phyloP scores from a whole-genome alignment of 768 basidiomycete genomes.

The Mycena amicta region DNA sequence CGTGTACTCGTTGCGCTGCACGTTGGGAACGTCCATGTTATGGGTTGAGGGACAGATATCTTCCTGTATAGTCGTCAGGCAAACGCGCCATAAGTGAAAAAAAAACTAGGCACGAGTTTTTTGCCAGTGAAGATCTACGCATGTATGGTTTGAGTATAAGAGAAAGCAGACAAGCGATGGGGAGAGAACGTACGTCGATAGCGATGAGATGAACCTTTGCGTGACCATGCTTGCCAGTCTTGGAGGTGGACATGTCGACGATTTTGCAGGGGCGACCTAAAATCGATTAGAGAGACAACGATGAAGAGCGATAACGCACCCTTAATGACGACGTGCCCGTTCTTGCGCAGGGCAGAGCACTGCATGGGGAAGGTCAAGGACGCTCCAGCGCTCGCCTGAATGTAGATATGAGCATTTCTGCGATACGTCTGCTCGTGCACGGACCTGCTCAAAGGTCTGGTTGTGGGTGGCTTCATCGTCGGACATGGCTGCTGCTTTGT shows the following conservation, averaged over 20 bases:
- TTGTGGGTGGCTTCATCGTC: slow-evolving; percentile 91
- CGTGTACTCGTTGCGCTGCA: slow-evolving; percentile 85
- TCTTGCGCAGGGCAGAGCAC: slow-evolving; percentile 95
- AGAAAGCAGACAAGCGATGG: slow-evolving; percentile 2
- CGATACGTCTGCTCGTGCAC: slow-evolving; percentile 26
- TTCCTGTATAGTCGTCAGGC: slow-evolving; percentile 56
- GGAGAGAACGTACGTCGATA: slow-evolving; percentile 87
- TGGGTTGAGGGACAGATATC: slow-evolving; percentile 96
- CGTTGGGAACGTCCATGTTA: slow-evolving; percentile 99
- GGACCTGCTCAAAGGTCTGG: slow-evolving; percentile 82
- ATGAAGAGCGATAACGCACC: slow-evolving; percentile 37
- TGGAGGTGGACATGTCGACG: slow-evolving; percentile 99
- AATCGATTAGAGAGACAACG: slow-evolving; percentile 4
- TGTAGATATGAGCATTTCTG: slow-evolving; percentile 6
- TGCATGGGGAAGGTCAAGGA: slow-evolving; percentile 85
- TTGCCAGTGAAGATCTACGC: slow-evolving; percentile 95
- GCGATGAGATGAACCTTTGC: slow-evolving; percentile 98
- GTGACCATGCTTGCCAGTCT: slow-evolving; percentile 99
- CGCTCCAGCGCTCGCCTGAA: slow-evolving; percentile 75
- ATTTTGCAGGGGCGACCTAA: slow-evolving; percentile 95
- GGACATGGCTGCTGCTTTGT: slow-evolving; percentile 57
- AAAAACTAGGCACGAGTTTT: slow-evolving; percentile 74
- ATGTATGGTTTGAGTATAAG: slow-evolving; percentile 1
- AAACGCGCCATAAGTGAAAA: slow-evolving; percentile 4
- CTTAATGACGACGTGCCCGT: slow-evolving; percentile 96